A percentile compares a stretch with the other conserved stretches of the same genome.
phyloP scores from a whole-genome alignment of 2,329 filamentous ascomycete species.

The Trichoderma semiorbis region DNA sequence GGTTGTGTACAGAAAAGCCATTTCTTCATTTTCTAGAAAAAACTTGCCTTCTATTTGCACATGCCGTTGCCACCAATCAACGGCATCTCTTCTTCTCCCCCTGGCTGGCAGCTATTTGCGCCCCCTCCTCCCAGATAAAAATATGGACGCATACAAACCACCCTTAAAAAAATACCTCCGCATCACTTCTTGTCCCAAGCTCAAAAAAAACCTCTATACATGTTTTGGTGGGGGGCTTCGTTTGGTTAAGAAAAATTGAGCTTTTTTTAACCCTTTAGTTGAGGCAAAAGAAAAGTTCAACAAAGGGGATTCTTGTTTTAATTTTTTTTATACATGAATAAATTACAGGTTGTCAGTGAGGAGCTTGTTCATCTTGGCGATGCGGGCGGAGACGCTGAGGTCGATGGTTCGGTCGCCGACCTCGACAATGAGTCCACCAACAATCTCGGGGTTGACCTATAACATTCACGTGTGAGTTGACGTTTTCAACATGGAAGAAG shows the following conservation, averaged over 20 bases:
- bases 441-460: slow-evolving; percentile 91
- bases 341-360: slow-evolving; percentile 87
- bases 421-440: slow-evolving; percentile 92
- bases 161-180: not conserved
- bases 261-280: not conserved
- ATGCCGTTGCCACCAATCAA: slow-evolving; percentile 17
- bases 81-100: not conserved
- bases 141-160: slow-evolving; percentile 1
- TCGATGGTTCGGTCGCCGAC: slow-evolving; percentile 98
- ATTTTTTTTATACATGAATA: slow-evolving; percentile 18
- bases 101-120: slow-evolving; percentile 12
- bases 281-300: not conserved
- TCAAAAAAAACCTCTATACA: slow-evolving; percentile 7
- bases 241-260: not conserved
- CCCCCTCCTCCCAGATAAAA: not conserved
- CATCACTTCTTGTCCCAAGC: not conserved
- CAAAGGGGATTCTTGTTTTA: slow-evolving; percentile 26
- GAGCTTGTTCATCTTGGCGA: slow-evolving; percentile 99
- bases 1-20: not conserved
- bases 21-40: slow-evolving; percentile 11
- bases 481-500: not conserved
- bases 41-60: slow-evolving; percentile 23
- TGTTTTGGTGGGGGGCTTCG: not conserved
- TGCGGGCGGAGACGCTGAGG: slow-evolving; percentile 89
- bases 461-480: not conserved